Base-by-base conservation (phyloP, 2,329 filamentous ascomycete species). In the Alternaria brassicicola region DNA sequence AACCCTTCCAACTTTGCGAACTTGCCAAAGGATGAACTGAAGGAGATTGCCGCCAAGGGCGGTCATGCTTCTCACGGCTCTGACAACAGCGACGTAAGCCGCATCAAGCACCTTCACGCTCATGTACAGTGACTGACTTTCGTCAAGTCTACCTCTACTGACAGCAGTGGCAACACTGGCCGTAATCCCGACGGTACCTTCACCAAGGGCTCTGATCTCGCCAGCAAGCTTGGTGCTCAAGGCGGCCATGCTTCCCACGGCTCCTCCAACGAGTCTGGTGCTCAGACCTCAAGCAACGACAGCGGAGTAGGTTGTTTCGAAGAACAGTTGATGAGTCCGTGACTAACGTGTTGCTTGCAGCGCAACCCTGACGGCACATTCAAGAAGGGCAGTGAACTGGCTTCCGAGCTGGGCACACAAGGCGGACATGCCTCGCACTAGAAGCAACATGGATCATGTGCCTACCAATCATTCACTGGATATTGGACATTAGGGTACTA, bases 1-100 rank as follows among this genome's bases (percentile, higher is more conserved):
- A 84, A 84, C 74, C 81, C 81, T 31, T 78, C 75, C 56, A 84
- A 84, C 76, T 84, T 84, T 62, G 81, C 81, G 75, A 84, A 84
- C 74, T 79, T 80, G 36, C 76, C 81, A 57, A 81, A 79, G 51
- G 81, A 83, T 39, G 79, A 84, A 62, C 80, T 84, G 53, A 71
- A 73, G 28, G 79, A 79, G 55, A 82, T 83, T 54, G 81, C 80
- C 13, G 75, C 76, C 51, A 84, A 82, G 70, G 82, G 82, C n/a
- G 82, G 81, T 4, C 78, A 80, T 49, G 77, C 79, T 15, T 76
- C 71, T 51, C 74, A 78, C 55, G 73, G 73, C 42, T 49, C 39
- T 46, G 33, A 25, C 43, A 49, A 59, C 48, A 50, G 19, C 43
- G 35, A 30, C 6, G 41, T 48, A 42, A 28, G 43, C 31, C 7